Conservation (phyloP, 129 eudicot genomes). For the Ambrosia trifida region DNA sequence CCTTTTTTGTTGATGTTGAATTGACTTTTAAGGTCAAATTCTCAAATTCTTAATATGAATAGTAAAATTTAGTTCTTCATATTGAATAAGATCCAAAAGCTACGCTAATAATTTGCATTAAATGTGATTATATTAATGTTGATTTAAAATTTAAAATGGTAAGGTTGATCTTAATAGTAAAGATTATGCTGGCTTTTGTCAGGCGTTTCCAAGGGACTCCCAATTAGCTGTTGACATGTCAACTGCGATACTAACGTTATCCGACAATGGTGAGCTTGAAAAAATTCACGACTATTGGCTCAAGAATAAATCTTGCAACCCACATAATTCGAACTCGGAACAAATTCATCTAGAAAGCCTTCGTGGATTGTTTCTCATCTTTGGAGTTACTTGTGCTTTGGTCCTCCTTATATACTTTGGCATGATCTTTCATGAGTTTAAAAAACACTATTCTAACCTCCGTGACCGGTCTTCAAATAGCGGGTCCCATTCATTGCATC, state of each 20-base stretch:
- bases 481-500: slow-evolving; percentile 40
- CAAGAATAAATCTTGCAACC: slow-evolving; percentile 36
- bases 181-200: background rate
- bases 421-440: slow-evolving; percentile 41
- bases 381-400: slow-evolving; percentile 60
- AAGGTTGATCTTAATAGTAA: background rate
- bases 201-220: slow-evolving; percentile 84
- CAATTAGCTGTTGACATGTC: slow-evolving; percentile 83
- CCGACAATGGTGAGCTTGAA: slow-evolving; percentile 76
- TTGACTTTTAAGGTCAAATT: background rate
- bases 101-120: background rate
- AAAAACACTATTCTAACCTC: slow-evolving; percentile 33
- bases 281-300: slow-evolving; percentile 69
- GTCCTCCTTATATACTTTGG: slow-evolving; percentile 52
- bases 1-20: too few relatives aligned
- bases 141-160: background rate
- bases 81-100: background rate
- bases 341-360: slow-evolving; percentile 67
- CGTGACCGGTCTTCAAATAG: slow-evolving; percentile 17
- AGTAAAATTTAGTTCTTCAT: background rate
- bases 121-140: too few relatives aligned
- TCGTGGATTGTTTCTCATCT: slow-evolving; percentile 60
- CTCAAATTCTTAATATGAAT: too few relatives aligned
- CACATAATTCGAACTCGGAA: slow-evolving; percentile 36
- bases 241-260: slow-evolving; percentile 65